Evolutionary conservation across 768 basidiomycete species (phyloP), one percentile per base, ranked within the genome.

Genomic region (Phlegmacium glaucopus): DNA sequence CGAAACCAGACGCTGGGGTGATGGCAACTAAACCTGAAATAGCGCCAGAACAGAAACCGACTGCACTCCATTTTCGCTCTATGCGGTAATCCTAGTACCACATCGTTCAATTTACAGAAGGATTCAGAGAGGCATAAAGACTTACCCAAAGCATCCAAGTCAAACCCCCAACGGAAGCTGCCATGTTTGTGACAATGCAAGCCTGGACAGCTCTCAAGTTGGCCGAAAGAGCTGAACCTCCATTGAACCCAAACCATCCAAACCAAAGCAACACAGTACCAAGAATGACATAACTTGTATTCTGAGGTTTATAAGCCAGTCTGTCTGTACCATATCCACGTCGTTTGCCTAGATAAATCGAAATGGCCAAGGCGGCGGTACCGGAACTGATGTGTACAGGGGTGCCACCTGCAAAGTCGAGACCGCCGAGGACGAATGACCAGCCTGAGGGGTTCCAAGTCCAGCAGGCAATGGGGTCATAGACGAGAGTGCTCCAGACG

Each of bases 321-420:
- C 85, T 77, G 57, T 90, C 86, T 2, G 94, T 95, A 12, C 94
- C 94, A 53, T 91, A 97, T 1, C 94, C 94, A 27, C 87, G 75
- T 43, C 94, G 85, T 59, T 87, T 91, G 34, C 95, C 94, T 29
- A 99, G 85, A 64, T 86, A 96, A 58, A 93, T 69, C 18, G 88
- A 94, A 53, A 94, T 89, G 9, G 90, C 94, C 28, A 98, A 78
- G 2, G 90, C 95, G 1, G 92, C 93, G 1, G 84, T 84, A 39
- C 95, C 95, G 12, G 92, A 94, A 13, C 88, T 87, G 56, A 99
- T 97, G 62, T 99, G 94, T 51, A 99, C 93, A 16, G 95, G 95
- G 9, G 92, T 94, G 44, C 95, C 95, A 25, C 94, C 94, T 8
- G 94, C 94, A 51, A 95, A 94, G 62, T 94, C 90, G 45, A 92